Evolutionary conservation across 768 basidiomycete species (phyloP).

Genomic region (Mycena rebaudengoi): DNA sequence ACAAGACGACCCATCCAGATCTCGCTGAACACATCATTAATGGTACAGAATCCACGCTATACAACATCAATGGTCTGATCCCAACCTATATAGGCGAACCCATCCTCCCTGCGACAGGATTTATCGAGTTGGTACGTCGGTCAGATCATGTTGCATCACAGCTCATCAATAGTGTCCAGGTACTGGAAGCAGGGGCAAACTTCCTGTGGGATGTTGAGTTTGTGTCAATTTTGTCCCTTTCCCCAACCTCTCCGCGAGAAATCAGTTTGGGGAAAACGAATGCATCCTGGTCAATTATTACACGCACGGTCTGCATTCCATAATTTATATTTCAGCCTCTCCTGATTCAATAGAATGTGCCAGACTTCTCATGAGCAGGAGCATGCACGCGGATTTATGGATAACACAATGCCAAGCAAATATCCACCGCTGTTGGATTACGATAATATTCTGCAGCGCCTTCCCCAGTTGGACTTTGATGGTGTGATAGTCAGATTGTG

Average conservation of each 20-base stretch:
- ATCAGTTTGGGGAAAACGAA: not conserved
- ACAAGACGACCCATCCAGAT: not conserved
- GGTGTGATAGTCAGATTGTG: not conserved
- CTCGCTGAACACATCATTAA: not conserved
- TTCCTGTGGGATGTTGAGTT: not conserved
- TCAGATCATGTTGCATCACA: not conserved
- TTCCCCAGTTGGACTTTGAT: not conserved
- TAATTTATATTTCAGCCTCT: not conserved
- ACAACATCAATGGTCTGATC: not conserved
- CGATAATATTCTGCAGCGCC: not conserved
- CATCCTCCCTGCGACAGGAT: not conserved
- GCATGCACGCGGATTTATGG: conserved; percentile 13
- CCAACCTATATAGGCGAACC: not conserved
- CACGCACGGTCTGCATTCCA: not conserved
- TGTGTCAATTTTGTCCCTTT: not conserved
- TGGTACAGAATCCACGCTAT: not conserved
- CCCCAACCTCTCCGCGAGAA: not conserved
- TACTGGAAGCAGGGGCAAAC: not conserved
- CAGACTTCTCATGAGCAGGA: not conserved
- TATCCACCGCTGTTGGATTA: not conserved
- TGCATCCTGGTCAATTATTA: not conserved
- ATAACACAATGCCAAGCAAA: not conserved
- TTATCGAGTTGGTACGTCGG: not conserved
- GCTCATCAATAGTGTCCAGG: not conserved
- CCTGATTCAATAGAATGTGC: not conserved